These are phyloP conservation scores for Monoraphidium neglectum DNA, from an alignment of 139 green algal species.

Conservation along the genomic window DNA sequence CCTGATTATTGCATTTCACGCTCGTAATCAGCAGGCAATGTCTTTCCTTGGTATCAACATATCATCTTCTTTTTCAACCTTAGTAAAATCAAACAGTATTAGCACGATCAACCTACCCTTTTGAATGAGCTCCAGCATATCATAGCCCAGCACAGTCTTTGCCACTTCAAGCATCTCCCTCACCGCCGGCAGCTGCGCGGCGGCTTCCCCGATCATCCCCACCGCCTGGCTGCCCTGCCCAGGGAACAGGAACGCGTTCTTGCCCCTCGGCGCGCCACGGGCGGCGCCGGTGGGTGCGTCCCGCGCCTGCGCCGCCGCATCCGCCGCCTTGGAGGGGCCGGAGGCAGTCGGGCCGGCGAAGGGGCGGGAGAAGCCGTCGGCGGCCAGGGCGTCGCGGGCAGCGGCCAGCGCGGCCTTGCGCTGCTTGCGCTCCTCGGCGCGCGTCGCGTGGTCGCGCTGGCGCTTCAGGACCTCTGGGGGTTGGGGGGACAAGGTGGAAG, in stretches of 20 bases:
- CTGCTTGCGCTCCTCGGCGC: constrained; percentile 33
- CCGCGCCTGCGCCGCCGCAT: background rate
- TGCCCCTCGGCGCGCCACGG: background rate
- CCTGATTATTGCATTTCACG: too few relatives aligned
- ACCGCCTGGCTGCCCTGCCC: constrained; percentile 89
- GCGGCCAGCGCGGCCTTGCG: constrained; percentile 15
- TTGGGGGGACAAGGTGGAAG: too few relatives aligned
- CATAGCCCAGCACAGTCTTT: constrained; percentile 83
- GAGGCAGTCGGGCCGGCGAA: background rate
- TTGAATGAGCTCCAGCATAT: constrained; percentile 72
- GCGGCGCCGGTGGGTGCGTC: background rate
- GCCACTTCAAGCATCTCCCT: constrained; percentile 81
- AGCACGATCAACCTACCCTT: constrained; percentile 41
- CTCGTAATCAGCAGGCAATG: too few relatives aligned
- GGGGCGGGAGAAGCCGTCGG: constrained; percentile 2
- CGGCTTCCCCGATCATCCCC: constrained; percentile 78
- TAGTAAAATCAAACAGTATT: constrained; percentile 46
- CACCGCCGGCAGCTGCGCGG: constrained; percentile 71
- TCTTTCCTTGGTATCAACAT: too few relatives aligned
- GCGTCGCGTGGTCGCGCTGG: constrained; percentile 36
- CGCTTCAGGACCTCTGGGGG: constrained; percentile 58
- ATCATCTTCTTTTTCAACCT: too few relatives aligned
- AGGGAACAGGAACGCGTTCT: constrained; percentile 82
- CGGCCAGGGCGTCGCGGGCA: background rate
- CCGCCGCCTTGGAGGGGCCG: background rate